A percentile compares a stretch with the other conserved stretches of the same genome.
Conservation (phyloP, 306 rosid species). For the Geum urbanum region DNA sequence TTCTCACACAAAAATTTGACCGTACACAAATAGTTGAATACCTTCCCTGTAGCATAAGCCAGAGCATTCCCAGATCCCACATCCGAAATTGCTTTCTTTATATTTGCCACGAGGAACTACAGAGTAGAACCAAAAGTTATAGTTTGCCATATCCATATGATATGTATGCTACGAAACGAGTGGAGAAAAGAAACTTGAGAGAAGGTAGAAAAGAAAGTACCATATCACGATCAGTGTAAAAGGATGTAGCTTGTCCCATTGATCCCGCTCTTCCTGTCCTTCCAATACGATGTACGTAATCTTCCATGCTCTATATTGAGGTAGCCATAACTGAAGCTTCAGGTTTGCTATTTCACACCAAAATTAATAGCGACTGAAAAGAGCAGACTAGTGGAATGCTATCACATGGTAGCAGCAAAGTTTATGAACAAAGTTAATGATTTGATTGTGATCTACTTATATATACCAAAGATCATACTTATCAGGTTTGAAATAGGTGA, state of each 20-base stretch:
- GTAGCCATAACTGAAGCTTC: constrained; percentile 73
- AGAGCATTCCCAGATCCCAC: constrained; percentile 62
- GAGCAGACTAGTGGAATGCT: constrained; percentile 42
- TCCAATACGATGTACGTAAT: constrained; percentile 89
- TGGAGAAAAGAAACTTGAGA: not conserved
- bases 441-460: not conserved
- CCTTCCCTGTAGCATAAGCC: constrained; percentile 81
- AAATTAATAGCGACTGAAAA: constrained; percentile 48
- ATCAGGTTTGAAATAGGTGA: not conserved
- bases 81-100: constrained; percentile 81
- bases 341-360: constrained; percentile 56
- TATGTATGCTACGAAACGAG: not conserved
- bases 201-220: constrained; percentile 31
- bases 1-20: constrained; percentile 6
- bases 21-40: constrained; percentile 20
- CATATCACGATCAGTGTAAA: constrained; percentile 75
- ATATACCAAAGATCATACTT: not conserved
- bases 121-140: constrained; percentile 11
- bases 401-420: constrained; percentile 33
- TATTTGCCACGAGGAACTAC: constrained; percentile 73
- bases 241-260: constrained; percentile 73
- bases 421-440: constrained; percentile 14
- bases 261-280: constrained; percentile 92
- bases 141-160: not conserved
- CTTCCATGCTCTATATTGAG: constrained; percentile 93